Conservation (phyloP, 805 yeast genomes). For the Pichia manshurica region DNA sequence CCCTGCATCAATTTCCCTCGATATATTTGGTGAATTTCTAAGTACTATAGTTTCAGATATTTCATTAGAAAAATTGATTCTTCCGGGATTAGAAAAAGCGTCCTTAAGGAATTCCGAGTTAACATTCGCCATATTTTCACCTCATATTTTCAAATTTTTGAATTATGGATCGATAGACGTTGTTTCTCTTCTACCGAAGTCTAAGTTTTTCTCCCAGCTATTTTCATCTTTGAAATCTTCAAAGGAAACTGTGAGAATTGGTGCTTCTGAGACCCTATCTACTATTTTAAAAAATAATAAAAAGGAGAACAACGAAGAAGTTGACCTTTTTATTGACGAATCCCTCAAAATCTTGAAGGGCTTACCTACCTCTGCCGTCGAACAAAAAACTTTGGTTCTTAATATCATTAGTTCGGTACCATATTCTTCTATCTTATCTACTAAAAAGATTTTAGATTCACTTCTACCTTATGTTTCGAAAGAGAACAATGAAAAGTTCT, state of each 20-base stretch:
- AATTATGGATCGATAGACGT: slow-evolving; percentile 34
- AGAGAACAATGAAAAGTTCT: slow-evolving; percentile 69
- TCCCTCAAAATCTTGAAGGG: slow-evolving; percentile 52
- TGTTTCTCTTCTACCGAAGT: slow-evolving; percentile 32
- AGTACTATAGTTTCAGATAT: slow-evolving; percentile 6
- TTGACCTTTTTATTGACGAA: slow-evolving; percentile 42
- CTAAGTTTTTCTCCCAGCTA: slow-evolving; percentile 46
- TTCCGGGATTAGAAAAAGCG: slow-evolving; percentile 66
- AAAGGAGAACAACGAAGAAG: slow-evolving; percentile 23
- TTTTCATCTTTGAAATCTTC: slow-evolving; percentile 60
- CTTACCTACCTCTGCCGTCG: slow-evolving; percentile 51
- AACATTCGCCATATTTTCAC: slow-evolving; percentile 51
- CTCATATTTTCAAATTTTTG: slow-evolving; percentile 39
- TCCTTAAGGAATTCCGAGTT: slow-evolving; percentile 73
- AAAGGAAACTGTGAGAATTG: slow-evolving; percentile 56
- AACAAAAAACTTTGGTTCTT: slow-evolving; percentile 54
- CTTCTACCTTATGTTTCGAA: slow-evolving; percentile 53
- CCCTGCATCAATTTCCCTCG: slow-evolving; percentile 17
- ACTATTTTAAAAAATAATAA: slow-evolving; percentile 17
- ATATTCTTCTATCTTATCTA: background rate
- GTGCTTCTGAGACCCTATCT: slow-evolving; percentile 37
- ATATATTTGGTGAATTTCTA: slow-evolving; percentile 18
- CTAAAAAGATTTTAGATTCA: slow-evolving; percentile 34
- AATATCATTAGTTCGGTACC: slow-evolving; percentile 36
- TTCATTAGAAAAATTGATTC: slow-evolving; percentile 14